Percentiles rank a stretch among this genome's conserved stretches.
Evolutionary conservation across 768 basidiomycete genomes (phyloP).

Genomic region (Cystobasidium onofrii): DNA sequence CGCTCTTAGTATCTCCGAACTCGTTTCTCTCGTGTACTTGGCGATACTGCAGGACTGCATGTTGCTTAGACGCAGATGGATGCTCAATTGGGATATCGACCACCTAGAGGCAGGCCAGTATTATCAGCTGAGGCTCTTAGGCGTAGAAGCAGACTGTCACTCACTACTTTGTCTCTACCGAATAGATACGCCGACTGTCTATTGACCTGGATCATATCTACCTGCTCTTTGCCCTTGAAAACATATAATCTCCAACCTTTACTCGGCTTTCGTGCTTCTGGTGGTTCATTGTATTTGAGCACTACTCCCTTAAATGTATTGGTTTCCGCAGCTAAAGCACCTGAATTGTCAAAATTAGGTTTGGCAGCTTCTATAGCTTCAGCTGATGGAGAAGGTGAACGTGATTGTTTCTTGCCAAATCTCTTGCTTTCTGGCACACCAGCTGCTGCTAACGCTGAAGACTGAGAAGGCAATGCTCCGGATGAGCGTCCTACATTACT

Average conservation of each 20-base stretch:
- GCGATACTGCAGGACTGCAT: slow-evolving; percentile 93
- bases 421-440: slow-evolving; percentile 23
- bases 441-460: slow-evolving; percentile 11
- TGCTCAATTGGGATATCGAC: slow-evolving; percentile 75
- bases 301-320: slow-evolving; percentile 56
- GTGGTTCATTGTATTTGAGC: slow-evolving; percentile 96
- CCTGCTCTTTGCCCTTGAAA: slow-evolving; percentile 88
- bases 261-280: slow-evolving; percentile 86
- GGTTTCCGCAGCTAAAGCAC: slow-evolving; percentile 88
- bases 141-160: too few relatives aligned
- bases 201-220: slow-evolving; percentile 82
- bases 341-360: slow-evolving; percentile 82
- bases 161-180: slow-evolving; percentile 77
- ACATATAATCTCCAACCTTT: slow-evolving; percentile 92
- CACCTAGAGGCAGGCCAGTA: slow-evolving; percentile 45
- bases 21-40: slow-evolving; percentile 80
- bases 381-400: slow-evolving; percentile 20
- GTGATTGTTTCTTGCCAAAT: slow-evolving; percentile 6
- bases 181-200: slow-evolving; percentile 89
- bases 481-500: not conserved
- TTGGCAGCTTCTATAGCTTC: slow-evolving; percentile 53
- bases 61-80: slow-evolving; percentile 96
- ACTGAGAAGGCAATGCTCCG: slow-evolving; percentile 25
- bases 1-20: slow-evolving; percentile 66
- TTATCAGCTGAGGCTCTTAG: too few relatives aligned